phyloP scores from a whole-genome alignment of 352 stramenopile species.

The Thalassiosira gravida region DNA sequence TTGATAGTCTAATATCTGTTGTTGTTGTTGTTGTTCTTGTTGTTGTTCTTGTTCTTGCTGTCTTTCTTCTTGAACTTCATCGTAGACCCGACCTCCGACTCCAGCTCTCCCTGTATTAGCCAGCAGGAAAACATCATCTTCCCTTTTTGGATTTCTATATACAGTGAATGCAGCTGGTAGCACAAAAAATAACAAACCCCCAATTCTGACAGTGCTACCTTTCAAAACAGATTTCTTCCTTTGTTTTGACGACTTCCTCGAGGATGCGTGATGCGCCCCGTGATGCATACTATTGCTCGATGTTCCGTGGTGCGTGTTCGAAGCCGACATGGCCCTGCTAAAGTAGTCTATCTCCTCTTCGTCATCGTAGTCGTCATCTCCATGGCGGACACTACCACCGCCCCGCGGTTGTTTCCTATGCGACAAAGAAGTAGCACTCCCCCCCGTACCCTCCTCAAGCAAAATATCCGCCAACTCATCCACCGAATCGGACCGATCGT shows the following conservation, averaged over 20 bases:
- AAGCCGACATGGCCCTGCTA: conserved; percentile 46
- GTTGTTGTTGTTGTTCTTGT: neutral
- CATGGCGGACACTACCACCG: neutral
- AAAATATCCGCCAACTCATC: conserved; percentile 43
- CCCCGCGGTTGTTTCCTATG: conserved; percentile 5
- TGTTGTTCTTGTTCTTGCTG: neutral
- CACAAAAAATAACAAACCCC: conserved; percentile 9
- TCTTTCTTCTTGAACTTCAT: neutral
- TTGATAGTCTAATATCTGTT: too few relatives aligned
- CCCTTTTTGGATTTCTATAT: conserved; percentile 26
- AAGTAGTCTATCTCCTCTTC: conserved; percentile 64
- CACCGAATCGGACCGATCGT: conserved; percentile 44
- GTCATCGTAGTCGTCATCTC: conserved; percentile 11
- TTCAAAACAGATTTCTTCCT: conserved; percentile 14
- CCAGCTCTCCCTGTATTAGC: neutral
- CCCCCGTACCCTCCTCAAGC: conserved; percentile 45
- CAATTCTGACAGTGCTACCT: conserved; percentile 10
- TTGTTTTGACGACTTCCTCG: neutral
- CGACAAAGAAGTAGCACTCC: conserved; percentile 10
- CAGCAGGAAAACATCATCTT: neutral
- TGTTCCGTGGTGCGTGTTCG: conserved; percentile 8
- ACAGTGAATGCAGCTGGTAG: conserved; percentile 21
- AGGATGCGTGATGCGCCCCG: neutral
- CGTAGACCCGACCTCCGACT: too few relatives aligned
- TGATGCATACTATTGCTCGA: too few relatives aligned